Base-by-base conservation (phyloP, 225 moss, liverwort and hornwort species). In the Pseudoscleropodium purum region DNA sequence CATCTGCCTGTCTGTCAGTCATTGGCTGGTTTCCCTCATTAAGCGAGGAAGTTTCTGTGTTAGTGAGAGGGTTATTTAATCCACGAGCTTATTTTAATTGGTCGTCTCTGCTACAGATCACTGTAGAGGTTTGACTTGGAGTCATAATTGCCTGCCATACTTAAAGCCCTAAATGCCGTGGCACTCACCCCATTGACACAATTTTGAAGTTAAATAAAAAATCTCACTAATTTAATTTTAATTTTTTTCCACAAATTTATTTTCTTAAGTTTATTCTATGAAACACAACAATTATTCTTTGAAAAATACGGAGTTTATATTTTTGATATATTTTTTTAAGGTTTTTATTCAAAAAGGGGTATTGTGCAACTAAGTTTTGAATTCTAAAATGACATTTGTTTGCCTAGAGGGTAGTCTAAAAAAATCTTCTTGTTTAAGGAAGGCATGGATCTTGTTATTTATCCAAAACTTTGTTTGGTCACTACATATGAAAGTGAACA, bases 381-480 rank as follows among this genome's bases (percentile, higher is more conserved):
- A 74, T 3, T 17, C 29, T 74, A 7, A 1, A 73, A 74, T 45
- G 45, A 45, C 1, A 29, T 29, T 17, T 0, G 1, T 3, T 45
- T 16, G 9, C 1, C 1, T 15, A 2, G 15, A 3, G 0, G 4
- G 0, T 3, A 72, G 1, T 0, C 3, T 0, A 1, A 15, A 23
- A 41, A 21, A 15, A 45, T 29, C 27, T 6, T 15, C 8, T 16
- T 9, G 7, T 47, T 47, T 9, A 16, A 43, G 10, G 1, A 0
- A 1, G 17, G 9, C 10, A 10, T 43, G 16, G 16, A 2, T 3
- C 17, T 45, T 45, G 1, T 45, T 74, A 17, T 6, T 29, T 26
- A 9, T 0, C 1, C 0, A 26, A 26, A 60, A 72, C 8, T 26
- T 72, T 14, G 4, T 70, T 27, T 9, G 0, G 15, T 73, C 0